phyloP scores from a whole-genome alignment of 2,329 filamentous ascomycete genomes.

The Cladobotryum protrusum region DNA sequence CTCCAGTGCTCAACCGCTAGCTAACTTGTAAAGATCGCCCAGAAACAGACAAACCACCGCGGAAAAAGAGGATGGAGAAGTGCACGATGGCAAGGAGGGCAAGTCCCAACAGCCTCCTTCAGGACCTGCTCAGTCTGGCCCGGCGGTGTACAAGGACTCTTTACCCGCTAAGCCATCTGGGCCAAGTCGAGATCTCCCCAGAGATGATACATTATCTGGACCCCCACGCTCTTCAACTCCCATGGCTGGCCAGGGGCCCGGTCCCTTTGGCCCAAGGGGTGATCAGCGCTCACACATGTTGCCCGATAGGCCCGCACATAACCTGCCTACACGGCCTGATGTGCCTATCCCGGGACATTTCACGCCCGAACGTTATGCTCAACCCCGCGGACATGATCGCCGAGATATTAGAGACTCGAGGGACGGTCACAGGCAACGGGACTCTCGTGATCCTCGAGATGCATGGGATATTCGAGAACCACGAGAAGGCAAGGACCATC shows the following conservation, averaged over 20 bases:
- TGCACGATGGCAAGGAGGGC: conserved; percentile 50
- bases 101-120: conserved; percentile 13
- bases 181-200: conserved; percentile 20
- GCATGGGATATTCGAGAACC: conserved; percentile 23
- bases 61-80: conserved; percentile 68
- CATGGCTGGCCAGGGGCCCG: conserved; percentile 13
- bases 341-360: conserved; percentile 47
- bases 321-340: conserved; percentile 53
- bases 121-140: neutral
- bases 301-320: conserved; percentile 32
- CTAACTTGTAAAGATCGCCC: conserved; percentile 15
- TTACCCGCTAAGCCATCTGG: conserved; percentile 28
- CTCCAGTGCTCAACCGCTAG: conserved; percentile 14
- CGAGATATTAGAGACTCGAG: conserved; percentile 31
- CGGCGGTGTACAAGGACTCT: conserved; percentile 24
- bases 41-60: conserved; percentile 18
- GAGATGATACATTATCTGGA: conserved; percentile 17
- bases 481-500: conserved; percentile 30
- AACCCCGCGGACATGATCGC: conserved; percentile 34
- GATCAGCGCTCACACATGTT: conserved; percentile 30
- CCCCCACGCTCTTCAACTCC: conserved; percentile 23
- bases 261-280: conserved; percentile 17
- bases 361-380: conserved; percentile 39
- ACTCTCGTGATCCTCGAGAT: conserved; percentile 23
- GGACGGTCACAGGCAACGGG: conserved; percentile 21